These are phyloP conservation scores for Suaeda aralocaspica DNA, from an alignment of 148 eudicot species.

Conservation along the genomic window DNA sequence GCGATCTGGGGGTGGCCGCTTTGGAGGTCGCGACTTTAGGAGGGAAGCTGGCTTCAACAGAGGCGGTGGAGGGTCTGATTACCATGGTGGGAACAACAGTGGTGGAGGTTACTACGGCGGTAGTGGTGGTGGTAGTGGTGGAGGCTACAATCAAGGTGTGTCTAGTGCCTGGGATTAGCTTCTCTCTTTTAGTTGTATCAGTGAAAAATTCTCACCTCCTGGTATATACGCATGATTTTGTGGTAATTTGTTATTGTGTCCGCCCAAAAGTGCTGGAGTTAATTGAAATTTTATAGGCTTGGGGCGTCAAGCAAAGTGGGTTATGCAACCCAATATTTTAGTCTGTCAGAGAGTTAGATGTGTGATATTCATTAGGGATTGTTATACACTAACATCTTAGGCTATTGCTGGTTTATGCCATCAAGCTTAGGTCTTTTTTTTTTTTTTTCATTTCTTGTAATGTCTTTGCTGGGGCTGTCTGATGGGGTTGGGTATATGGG, in stretches of 20 bases:
- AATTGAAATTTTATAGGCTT: slow-evolving; percentile 18
- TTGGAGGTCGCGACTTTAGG: slow-evolving; percentile 69
- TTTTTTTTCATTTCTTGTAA: slow-evolving; percentile 29
- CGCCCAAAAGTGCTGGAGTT: slow-evolving; percentile 26
- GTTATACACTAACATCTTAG: slow-evolving; percentile 32
- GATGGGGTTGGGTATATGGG: slow-evolving; percentile 25
- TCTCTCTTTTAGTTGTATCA: neutral
- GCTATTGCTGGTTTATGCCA: slow-evolving; percentile 16
- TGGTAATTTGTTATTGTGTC: slow-evolving; percentile 28
- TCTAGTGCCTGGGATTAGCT: slow-evolving; percentile 78
- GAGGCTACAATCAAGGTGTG: slow-evolving; percentile 45
- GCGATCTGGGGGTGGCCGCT: slow-evolving; percentile 51
- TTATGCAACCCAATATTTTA: slow-evolving; percentile 24
- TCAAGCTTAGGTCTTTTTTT: slow-evolving; percentile 19
- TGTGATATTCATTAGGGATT: slow-evolving; percentile 35
- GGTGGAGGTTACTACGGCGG: slow-evolving; percentile 33
- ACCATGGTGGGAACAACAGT: slow-evolving; percentile 41
- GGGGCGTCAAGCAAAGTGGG: slow-evolving; percentile 24
- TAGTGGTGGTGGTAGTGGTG: slow-evolving; percentile 28
- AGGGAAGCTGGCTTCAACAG: slow-evolving; percentile 43
- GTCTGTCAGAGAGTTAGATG: slow-evolving; percentile 28
- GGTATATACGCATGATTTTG: slow-evolving; percentile 37
- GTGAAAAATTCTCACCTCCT: slow-evolving; percentile 29
- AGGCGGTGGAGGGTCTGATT: slow-evolving; percentile 28
- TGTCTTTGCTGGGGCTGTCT: slow-evolving; percentile 18